phyloP scores from a whole-genome alignment of 1,284 basidiomycete species.

The Rhodotorula sp. region DNA sequence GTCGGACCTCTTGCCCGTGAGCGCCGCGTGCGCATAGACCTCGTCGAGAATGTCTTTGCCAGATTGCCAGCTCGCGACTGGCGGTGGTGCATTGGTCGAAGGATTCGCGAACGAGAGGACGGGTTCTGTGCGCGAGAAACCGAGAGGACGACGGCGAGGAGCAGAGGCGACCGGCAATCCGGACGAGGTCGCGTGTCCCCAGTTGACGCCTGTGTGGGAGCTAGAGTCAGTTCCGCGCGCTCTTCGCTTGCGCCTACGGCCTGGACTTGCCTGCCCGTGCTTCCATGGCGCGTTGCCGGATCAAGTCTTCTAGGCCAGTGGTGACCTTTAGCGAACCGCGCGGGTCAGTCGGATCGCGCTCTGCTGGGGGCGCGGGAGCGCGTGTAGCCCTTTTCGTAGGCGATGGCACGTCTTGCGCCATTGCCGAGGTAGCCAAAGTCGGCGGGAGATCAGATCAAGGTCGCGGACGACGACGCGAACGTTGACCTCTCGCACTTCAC shows the following conservation, averaged over 20 bases:
- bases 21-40: slow-evolving; percentile 14
- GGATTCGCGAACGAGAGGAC: slow-evolving; percentile 22
- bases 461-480: too few species aligned
- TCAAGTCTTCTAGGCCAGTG: background rate
- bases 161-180: background rate
- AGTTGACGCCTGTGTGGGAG: background rate
- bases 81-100: background rate
- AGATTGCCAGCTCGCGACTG: slow-evolving; percentile 15
- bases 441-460: too few species aligned
- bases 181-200: background rate
- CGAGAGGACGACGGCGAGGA: slow-evolving; percentile 28
- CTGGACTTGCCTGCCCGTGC: slow-evolving; percentile 12
- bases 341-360: slow-evolving; percentile 1
- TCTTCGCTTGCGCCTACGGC: too few species aligned
- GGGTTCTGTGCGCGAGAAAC: slow-evolving; percentile 21
- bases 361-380: background rate
- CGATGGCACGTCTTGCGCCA: slow-evolving; percentile 6
- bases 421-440: background rate
- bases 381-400: slow-evolving; percentile 22
- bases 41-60: slow-evolving; percentile 12
- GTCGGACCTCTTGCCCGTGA: slow-evolving; percentile 18
- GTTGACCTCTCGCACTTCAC: too few species aligned
- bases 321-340: slow-evolving; percentile 20
- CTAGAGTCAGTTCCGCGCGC: background rate
- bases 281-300: background rate